Conservation (phyloP, 345 rosid genomes). For the Eucalyptus decipiens region DNA sequence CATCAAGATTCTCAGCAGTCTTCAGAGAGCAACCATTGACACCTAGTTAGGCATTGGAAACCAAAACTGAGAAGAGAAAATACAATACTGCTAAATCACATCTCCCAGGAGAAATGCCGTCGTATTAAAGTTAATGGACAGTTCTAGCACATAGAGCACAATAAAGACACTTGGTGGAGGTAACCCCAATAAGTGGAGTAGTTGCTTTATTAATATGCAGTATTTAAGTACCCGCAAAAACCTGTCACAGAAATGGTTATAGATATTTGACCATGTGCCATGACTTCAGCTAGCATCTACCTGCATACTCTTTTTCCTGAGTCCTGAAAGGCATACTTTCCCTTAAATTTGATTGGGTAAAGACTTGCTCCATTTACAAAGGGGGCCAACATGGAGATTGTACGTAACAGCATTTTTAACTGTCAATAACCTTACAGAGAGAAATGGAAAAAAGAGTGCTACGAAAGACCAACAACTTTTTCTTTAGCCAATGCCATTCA, state of each 20-base stretch:
- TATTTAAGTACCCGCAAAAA: not conserved
- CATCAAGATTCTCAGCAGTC: slow-evolving; percentile 73
- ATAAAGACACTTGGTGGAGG: not conserved
- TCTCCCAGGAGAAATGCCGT: not conserved
- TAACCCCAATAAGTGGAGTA: not conserved
- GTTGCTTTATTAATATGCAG: not conserved
- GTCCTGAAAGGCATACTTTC: not conserved
- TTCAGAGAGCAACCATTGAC: slow-evolving; percentile 90
- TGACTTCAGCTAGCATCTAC: not conserved
- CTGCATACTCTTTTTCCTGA: not conserved
- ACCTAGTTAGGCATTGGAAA: slow-evolving; percentile 23
- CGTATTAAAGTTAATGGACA: not conserved
- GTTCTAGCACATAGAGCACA: not conserved
- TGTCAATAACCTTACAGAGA: not conserved
- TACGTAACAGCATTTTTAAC: not conserved
- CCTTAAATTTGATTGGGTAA: not conserved
- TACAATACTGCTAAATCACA: not conserved
- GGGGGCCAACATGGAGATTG: not conserved
- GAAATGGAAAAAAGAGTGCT: not conserved
- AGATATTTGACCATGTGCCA: not conserved
- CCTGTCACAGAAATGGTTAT: not conserved
- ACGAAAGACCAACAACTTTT: not conserved
- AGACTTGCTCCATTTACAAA: not conserved
- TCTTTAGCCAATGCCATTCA: not conserved
- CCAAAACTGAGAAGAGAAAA: not conserved